These are phyloP conservation scores for Closterium sp. DNA, from an alignment of 139 green algal genomes.

Conservation along the genomic window DNA sequence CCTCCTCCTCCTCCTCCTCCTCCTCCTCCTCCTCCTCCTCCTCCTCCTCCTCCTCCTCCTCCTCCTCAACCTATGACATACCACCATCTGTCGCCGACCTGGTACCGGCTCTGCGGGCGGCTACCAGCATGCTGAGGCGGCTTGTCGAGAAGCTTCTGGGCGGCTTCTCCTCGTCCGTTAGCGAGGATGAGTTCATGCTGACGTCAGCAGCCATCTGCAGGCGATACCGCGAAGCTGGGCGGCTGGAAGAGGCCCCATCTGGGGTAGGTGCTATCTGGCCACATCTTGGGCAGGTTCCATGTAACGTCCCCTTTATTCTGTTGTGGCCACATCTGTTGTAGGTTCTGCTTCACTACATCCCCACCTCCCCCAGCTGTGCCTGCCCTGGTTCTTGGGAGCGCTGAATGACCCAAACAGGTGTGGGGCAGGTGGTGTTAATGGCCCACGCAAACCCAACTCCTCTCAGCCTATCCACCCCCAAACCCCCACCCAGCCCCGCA, in stretches of 20 bases:
- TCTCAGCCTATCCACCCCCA: too few relatives aligned
- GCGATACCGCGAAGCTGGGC: background rate
- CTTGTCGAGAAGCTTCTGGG: background rate
- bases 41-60: background rate
- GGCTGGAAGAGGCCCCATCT: background rate
- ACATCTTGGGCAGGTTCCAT: too few relatives aligned
- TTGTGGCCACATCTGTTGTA: too few relatives aligned
- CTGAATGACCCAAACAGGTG: too few relatives aligned
- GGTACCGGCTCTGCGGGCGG: background rate
- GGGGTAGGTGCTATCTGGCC: background rate
- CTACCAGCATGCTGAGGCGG: background rate
- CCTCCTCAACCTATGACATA: background rate
- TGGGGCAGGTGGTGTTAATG: background rate
- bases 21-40: background rate
- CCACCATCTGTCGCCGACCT: background rate
- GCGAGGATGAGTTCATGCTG: background rate
- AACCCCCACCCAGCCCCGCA: too few relatives aligned
- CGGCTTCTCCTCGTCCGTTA: background rate
- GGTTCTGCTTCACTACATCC: too few relatives aligned
- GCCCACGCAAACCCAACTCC: background rate
- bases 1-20: constrained; percentile 4
- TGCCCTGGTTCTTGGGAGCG: too few relatives aligned
- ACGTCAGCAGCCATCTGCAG: background rate
- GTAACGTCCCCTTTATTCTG: too few relatives aligned
- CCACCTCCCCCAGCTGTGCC: too few relatives aligned